Conservation (phyloP, 225 moss, liverwort and hornwort species). For the Physcomitrium patens region DNA sequence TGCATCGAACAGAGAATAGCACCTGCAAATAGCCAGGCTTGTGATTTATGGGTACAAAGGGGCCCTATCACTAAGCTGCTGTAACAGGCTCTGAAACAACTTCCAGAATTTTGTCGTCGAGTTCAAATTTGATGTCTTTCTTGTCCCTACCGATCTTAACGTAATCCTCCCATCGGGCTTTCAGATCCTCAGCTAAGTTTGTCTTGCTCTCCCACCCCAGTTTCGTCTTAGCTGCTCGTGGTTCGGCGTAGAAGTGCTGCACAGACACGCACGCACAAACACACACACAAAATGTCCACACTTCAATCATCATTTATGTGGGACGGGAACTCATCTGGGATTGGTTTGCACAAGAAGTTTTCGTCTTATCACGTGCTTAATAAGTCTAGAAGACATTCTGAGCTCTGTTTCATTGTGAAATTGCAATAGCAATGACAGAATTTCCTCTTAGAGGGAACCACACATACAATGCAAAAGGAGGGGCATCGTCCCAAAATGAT, state of each 20-base stretch:
- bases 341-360: too few relatives aligned
- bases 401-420: too few relatives aligned
- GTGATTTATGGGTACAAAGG: slow-evolving; percentile 2
- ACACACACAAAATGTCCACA: too few relatives aligned
- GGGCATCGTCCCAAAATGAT: neutral
- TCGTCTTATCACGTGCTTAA: too few relatives aligned
- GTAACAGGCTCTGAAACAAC: slow-evolving; percentile 48
- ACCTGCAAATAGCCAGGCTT: neutral
- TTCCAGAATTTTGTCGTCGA: slow-evolving; percentile 91
- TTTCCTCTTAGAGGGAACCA: neutral
- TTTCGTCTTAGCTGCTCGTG: slow-evolving; percentile 86
- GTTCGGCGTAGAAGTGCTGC: slow-evolving; percentile 98
- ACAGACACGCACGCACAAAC: slow-evolving; percentile 15
- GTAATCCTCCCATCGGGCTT: slow-evolving; percentile 79
- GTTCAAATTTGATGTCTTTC: slow-evolving; percentile 94
- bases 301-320: too few relatives aligned
- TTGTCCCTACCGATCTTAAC: slow-evolving; percentile 84
- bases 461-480: neutral
- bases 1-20: too few relatives aligned
- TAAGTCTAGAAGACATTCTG: too few relatives aligned
- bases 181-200: slow-evolving; percentile 70
- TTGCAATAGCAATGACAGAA: neutral
- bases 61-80: slow-evolving; percentile 37
- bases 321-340: too few relatives aligned
- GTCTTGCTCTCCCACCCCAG: slow-evolving; percentile 86